Conservation (phyloP, 768 basidiomycete genomes). For the Phlebiopsis flavidoalba region DNA sequence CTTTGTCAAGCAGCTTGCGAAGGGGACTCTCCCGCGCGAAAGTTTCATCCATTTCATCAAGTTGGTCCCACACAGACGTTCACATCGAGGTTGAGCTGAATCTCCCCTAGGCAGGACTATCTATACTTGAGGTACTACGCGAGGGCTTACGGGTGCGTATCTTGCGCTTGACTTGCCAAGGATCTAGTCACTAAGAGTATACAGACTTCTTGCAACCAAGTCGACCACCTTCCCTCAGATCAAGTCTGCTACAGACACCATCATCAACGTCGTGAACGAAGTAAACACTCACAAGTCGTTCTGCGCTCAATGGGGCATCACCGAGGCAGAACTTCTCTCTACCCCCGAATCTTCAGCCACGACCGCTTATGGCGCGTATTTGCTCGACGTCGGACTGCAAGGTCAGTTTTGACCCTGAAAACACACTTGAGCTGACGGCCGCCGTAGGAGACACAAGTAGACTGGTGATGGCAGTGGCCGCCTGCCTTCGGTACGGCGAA, state of each 20-base stretch:
- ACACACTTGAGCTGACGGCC: background rate
- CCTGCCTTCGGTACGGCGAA: conserved; percentile 88
- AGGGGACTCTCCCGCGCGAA: conserved; percentile 60
- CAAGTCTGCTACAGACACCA: conserved; percentile 53
- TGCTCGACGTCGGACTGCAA: conserved; percentile 73
- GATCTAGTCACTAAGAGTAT: background rate
- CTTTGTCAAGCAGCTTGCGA: conserved; percentile 73
- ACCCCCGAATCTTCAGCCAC: conserved; percentile 68
- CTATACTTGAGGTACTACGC: conserved; percentile 80
- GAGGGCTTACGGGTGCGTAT: conserved; percentile 64
- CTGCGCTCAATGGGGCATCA: conserved; percentile 68
- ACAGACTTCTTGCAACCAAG: conserved; percentile 75
- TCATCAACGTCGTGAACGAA: conserved; percentile 63
- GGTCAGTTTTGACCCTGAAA: conserved; percentile 32
- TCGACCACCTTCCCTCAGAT: conserved; percentile 61
- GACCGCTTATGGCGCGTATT: conserved; percentile 82
- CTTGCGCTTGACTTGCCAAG: background rate
- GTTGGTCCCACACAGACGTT: conserved; percentile 32
- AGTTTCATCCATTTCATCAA: conserved; percentile 83
- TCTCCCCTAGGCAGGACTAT: conserved; percentile 66
- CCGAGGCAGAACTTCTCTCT: conserved; percentile 49
- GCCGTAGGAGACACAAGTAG: conserved; percentile 59
- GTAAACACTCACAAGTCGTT: conserved; percentile 65
- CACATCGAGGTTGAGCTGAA: background rate
- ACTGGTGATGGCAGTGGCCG: conserved; percentile 75